Evolutionary conservation across 75 land plant genomes (phyloP).

Genomic region (Gnetum montanum): DNA sequence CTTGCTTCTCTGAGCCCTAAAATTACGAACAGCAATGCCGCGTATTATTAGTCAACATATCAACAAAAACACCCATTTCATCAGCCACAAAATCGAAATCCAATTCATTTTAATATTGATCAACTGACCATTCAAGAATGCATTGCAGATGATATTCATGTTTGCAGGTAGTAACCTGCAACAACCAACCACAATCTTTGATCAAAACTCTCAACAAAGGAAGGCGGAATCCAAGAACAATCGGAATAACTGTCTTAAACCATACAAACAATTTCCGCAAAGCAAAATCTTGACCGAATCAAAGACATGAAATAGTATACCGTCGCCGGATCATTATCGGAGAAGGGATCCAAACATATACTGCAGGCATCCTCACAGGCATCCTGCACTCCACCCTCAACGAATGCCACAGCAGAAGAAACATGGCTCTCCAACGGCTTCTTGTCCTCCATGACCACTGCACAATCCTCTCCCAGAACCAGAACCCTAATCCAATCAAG

Average conservation of each 20-base stretch:
- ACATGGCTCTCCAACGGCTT: slow-evolving; percentile 7
- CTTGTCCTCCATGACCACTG: not conserved
- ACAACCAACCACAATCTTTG: slow-evolving; percentile 10
- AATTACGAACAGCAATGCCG: not conserved
- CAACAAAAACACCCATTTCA: not conserved
- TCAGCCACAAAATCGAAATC: not conserved
- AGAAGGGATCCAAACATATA: slow-evolving; percentile 78
- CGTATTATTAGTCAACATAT: not conserved
- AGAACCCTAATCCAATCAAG: not conserved
- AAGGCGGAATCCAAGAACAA: not conserved
- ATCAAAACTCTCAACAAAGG: not conserved
- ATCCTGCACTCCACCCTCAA: slow-evolving; percentile 89
- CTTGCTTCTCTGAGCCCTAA: slow-evolving; percentile 96
- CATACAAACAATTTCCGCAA: not conserved
- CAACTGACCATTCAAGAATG: slow-evolving; percentile 87
- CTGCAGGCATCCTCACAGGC: slow-evolving; percentile 94
- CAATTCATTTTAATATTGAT: not conserved
- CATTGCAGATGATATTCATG: slow-evolving; percentile 99
- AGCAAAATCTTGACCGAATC: not conserved
- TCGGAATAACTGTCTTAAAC: not conserved
- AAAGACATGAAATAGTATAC: slow-evolving; percentile 1
- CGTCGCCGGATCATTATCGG: slow-evolving; percentile 29
- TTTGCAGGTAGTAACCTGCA: slow-evolving; percentile 86
- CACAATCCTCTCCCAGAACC: not conserved
- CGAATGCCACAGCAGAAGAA: slow-evolving; percentile 85